These are phyloP conservation scores for Chalciporus sp. DNA, from an alignment of 1,284 basidiomycete genomes.

Conservation along the genomic window DNA sequence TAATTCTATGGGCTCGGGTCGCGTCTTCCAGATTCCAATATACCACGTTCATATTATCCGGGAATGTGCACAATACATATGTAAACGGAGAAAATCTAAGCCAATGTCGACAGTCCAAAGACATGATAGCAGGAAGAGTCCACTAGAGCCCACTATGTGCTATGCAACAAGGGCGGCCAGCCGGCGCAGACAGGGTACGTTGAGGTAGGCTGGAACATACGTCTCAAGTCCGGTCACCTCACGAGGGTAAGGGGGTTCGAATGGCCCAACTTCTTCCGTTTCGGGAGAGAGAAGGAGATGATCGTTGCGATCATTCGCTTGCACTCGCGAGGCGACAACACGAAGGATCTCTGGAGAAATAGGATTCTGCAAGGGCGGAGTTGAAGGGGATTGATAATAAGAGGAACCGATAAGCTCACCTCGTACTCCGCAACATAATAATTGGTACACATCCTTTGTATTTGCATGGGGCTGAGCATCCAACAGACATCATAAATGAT, in stretches of 20 bases:
- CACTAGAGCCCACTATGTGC: neutral
- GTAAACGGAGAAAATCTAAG: constrained; percentile 16
- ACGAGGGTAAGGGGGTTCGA: constrained; percentile 84
- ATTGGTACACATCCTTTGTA: constrained; percentile 97
- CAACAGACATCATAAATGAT: constrained; percentile 99
- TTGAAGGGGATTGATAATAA: constrained; percentile 5
- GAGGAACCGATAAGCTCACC: constrained; percentile 46
- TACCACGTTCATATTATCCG: constrained; percentile 18
- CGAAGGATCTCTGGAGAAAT: constrained; percentile 96
- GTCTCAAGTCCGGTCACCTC: constrained; percentile 89
- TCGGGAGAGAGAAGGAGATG: constrained; percentile 93
- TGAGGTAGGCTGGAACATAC: constrained; percentile 85
- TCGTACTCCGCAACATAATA: constrained; percentile 99
- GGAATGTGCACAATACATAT: constrained; percentile 21
- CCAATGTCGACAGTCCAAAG: constrained; percentile 4
- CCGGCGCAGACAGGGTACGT: constrained; percentile 80
- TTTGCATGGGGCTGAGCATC: constrained; percentile 99
- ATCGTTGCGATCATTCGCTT: constrained; percentile 94
- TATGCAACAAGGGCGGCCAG: constrained; percentile 81
- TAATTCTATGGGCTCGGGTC: neutral
- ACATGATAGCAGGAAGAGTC: neutral
- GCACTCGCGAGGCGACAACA: constrained; percentile 93
- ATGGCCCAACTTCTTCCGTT: constrained; percentile 93
- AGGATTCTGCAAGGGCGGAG: constrained; percentile 64
- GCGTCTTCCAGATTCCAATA: constrained; percentile 1